phyloP scores from a whole-genome alignment of 768 basidiomycete species.

The Trametes meyenii region DNA sequence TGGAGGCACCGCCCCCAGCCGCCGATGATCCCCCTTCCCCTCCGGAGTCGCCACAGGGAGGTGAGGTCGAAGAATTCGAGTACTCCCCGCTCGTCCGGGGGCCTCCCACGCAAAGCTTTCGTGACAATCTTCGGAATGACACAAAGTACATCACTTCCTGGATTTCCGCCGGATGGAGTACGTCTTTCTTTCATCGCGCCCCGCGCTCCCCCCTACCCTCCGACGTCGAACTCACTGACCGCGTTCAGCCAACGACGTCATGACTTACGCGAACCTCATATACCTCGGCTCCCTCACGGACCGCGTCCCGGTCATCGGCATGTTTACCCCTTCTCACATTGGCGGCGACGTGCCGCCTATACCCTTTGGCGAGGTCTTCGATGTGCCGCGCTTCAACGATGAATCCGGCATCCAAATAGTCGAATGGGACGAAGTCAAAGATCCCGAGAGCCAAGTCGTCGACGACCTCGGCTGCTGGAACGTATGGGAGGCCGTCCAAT shows the following conservation, averaged over 20 bases:
- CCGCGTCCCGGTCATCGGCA: constrained; percentile 44
- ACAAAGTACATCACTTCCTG: constrained; percentile 72
- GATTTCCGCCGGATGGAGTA: constrained; percentile 76
- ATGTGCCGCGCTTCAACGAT: constrained; percentile 40
- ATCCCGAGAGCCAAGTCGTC: constrained; percentile 31
- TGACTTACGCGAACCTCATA: constrained; percentile 54
- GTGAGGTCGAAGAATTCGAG: constrained; percentile 10
- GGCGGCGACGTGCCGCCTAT: constrained; percentile 37
- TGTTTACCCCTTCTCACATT: constrained; percentile 46
- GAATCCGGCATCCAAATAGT: constrained; percentile 41
- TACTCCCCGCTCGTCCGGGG: constrained; percentile 41
- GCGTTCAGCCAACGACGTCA: constrained; percentile 69
- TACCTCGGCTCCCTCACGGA: constrained; percentile 43
- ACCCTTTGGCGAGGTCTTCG: constrained; percentile 46
- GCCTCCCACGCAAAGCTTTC: constrained; percentile 56
- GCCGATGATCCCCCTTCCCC: constrained; percentile 5
- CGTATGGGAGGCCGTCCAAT: constrained; percentile 42
- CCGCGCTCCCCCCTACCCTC: neutral
- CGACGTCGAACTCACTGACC: neutral
- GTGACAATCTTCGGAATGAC: constrained; percentile 66
- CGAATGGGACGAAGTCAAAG: constrained; percentile 48
- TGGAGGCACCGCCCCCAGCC: constrained; percentile 22
- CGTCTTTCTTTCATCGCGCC: constrained; percentile 13
- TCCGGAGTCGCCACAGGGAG: neutral
- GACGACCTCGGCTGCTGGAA: constrained; percentile 49